A percentile compares a stretch with the other conserved stretches of the same genome.
These are phyloP conservation scores for Barbarea vulgaris DNA, from an alignment of 345 rosid species.

Conservation along the genomic window DNA sequence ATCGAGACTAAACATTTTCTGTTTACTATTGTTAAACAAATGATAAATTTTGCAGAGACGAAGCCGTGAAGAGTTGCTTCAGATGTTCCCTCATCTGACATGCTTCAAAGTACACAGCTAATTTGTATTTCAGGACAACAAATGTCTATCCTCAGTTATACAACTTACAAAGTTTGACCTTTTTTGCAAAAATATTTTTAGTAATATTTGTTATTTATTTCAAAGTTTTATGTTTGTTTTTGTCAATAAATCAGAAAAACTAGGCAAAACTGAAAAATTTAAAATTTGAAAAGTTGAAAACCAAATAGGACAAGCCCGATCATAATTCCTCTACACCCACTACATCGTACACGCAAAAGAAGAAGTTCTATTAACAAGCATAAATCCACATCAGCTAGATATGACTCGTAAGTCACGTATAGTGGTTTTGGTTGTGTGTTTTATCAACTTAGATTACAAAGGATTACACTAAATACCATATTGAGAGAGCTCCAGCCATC, in stretches of 20 bases:
- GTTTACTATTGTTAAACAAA: neutral
- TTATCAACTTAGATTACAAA: neutral
- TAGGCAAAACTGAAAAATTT: too few species aligned
- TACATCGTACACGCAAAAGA: too few species aligned
- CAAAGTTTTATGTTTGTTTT: neutral
- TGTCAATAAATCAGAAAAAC: neutral
- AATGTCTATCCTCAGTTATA: neutral
- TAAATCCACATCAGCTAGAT: conserved; percentile 30
- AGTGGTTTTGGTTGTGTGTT: neutral
- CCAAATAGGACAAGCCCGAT: too few species aligned
- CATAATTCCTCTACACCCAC: too few species aligned
- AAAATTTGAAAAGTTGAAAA: neutral
- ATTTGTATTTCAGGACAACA: conserved; percentile 32
- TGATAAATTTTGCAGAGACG: conserved; percentile 51
- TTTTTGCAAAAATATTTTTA: neutral
- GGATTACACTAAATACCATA: conserved; percentile 29
- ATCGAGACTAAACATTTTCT: neutral
- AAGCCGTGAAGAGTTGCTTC: conserved; percentile 70
- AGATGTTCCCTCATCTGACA: conserved; percentile 65
- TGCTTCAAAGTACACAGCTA: conserved; percentile 97
- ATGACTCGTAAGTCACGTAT: neutral
- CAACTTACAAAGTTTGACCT: neutral
- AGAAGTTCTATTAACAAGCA: conserved; percentile 29
- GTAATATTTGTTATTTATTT: neutral
- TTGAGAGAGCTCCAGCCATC: conserved; percentile 29